These are phyloP conservation scores for Arachis hypogaea DNA, from an alignment of 306 rosid species.

Conservation along the genomic window DNA sequence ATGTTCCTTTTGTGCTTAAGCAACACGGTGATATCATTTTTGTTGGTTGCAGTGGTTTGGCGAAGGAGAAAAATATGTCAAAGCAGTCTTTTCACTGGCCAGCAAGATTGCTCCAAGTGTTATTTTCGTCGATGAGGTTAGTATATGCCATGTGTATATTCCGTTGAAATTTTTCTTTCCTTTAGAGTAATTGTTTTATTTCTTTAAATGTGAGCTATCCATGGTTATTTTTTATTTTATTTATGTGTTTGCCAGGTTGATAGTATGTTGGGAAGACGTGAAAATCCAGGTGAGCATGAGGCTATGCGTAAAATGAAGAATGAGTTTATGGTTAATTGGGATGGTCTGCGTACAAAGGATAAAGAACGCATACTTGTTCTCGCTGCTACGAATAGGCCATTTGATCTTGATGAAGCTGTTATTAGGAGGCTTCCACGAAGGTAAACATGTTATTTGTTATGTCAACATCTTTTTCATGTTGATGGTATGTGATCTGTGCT, in stretches of 20 bases:
- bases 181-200: constrained; percentile 3
- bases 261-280: constrained; percentile 98
- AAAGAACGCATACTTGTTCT: constrained; percentile 96
- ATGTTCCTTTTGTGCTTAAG: constrained; percentile 3
- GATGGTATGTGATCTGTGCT: background rate
- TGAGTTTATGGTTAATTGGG: constrained; percentile 99
- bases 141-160: constrained; percentile 31
- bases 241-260: constrained; percentile 64
- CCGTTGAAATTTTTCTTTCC: background rate
- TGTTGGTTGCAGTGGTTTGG: constrained; percentile 89
- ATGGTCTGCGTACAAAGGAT: constrained; percentile 96
- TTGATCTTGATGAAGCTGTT: constrained; percentile 99
- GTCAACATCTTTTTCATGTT: constrained; percentile 11
- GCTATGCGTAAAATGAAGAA: constrained; percentile 99
- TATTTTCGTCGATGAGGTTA: constrained; percentile 93
- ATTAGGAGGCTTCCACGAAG: constrained; percentile 98
- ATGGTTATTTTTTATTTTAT: constrained; percentile 4
- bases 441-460: constrained; percentile 42
- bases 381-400: constrained; percentile 97
- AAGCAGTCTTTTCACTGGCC: constrained; percentile 94
- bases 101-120: constrained; percentile 98
- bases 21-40: constrained; percentile 26
- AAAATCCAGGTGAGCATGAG: constrained; percentile 95
- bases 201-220: background rate
- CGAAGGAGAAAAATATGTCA: constrained; percentile 95